Percentiles rank a stretch among this genome's conserved stretches.
These are phyloP conservation scores for Pleurotus citrinopileatus DNA, from an alignment of 768 basidiomycete genomes.

Conservation along the genomic window DNA sequence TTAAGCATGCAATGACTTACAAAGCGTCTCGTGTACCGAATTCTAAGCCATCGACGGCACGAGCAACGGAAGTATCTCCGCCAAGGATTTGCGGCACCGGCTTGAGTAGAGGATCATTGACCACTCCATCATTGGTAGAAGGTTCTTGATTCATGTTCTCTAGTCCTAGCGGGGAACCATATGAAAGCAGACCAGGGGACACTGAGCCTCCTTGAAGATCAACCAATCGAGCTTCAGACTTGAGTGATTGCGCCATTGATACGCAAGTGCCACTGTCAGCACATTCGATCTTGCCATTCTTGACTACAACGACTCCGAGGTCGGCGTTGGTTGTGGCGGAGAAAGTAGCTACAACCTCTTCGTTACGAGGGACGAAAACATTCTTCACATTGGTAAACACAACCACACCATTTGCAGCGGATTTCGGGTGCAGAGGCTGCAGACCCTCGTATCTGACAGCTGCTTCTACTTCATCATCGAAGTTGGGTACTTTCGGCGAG, in stretches of 20 bases:
- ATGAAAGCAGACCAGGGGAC: conserved; percentile 63
- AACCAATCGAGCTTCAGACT: conserved; percentile 32
- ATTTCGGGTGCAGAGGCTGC: conserved; percentile 58
- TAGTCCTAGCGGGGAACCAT: conserved; percentile 70
- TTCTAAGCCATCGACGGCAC: conserved; percentile 72
- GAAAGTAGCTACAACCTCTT: conserved; percentile 23
- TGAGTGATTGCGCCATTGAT: conserved; percentile 12
- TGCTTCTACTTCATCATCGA: conserved; percentile 61
- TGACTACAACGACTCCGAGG: conserved; percentile 34
- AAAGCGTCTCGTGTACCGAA: conserved; percentile 69
- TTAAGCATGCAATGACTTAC: conserved; percentile 40
- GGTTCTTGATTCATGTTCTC: conserved; percentile 66
- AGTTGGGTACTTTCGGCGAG: conserved; percentile 62
- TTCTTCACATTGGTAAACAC: conserved; percentile 66
- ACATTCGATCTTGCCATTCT: conserved; percentile 52
- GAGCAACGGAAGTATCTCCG: conserved; percentile 49
- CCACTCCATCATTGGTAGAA: conserved; percentile 66
- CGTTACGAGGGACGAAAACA: conserved; percentile 32
- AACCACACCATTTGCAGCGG: conserved; percentile 27
- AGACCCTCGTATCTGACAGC: conserved; percentile 70
- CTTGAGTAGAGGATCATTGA: conserved; percentile 51
- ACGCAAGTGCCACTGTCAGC: conserved; percentile 26
- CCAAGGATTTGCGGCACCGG: conserved; percentile 47
- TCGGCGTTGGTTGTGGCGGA: conserved; percentile 16
- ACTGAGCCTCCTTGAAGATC: conserved; percentile 74